Evolutionary conservation across 2,329 filamentous ascomycete genomes (phyloP), one percentile per base, ranked within the genome.

Genomic region (Aspergillus eucalypticola): DNA sequence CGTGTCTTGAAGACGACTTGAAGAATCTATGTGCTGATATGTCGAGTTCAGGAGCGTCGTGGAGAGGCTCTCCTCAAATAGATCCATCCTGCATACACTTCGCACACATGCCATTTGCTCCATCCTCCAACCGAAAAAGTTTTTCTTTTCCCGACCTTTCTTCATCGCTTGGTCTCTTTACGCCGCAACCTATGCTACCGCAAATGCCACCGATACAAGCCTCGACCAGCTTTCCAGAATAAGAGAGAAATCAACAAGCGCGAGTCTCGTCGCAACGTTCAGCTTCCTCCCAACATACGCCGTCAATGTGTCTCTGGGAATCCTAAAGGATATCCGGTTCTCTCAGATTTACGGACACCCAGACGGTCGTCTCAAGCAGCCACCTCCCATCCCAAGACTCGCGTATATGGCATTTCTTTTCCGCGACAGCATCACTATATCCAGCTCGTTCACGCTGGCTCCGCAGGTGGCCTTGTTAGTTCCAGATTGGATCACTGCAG

Each of bases 381-480:
- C 3, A 23, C 27, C 32, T 35, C 19, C 5, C 17, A 35, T 56
- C 35, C 35, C 32, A 8, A 21, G 49, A 5, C 57, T 53, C 0
- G 54, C 60, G 11, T 66, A 64, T 2, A 60, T 58, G 41, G 59
- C 67, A 50, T 96, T 96, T 78, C 87, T 90, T 1, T 67, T 88
- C 44, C 86, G 92, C 67, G 92, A 96, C 78, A 90, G 87, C 74
- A 78, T 96, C 60, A 96, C 92, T 55, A 92, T 96, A 67, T 96
- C 95, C 72, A 71, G 71, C 1, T 73, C 69, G 0, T 74, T 74
- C 17, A 73, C 69, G 1, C 61, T 74, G 17, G 69, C 69, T 1
- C 68, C 66, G 0, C 57, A 56, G 38, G 62, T 66, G 21, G 64
- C 71, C 4, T 61, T 42, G 2, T 41, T 51, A 1, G 69, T 73